phyloP scores from a whole-genome alignment of 495 filamentous ascomycete species.

The Penicillium lividum region DNA sequence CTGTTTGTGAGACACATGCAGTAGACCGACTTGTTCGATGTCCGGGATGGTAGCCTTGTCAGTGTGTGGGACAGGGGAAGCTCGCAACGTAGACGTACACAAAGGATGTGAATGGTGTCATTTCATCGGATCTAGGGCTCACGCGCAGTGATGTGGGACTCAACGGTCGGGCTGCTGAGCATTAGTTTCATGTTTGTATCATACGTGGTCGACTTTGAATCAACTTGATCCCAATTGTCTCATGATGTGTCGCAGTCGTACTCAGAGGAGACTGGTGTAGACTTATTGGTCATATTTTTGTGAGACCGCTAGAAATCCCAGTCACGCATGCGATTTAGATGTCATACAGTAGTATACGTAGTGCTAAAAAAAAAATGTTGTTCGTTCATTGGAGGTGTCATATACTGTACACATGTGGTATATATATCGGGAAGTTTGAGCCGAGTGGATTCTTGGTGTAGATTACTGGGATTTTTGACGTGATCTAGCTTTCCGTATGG shows the following conservation, averaged over 20 bases:
- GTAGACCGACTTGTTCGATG: background rate
- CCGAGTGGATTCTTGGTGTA: constrained; percentile 4
- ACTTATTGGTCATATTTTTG: constrained; percentile 5
- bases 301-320: background rate
- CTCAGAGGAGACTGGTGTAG: background rate
- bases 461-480: background rate
- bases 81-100: background rate
- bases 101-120: background rate
- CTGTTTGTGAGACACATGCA: background rate
- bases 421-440: constrained; percentile 5
- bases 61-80: background rate
- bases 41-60: constrained; percentile 2
- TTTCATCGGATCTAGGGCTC: constrained; percentile 3
- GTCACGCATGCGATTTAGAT: constrained; percentile 1
- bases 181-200: constrained; percentile 5
- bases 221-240: background rate
- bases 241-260: background rate
- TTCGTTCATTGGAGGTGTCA: background rate
- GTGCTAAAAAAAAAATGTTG: constrained; percentile 4
- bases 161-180: background rate
- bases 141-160: background rate
- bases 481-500: background rate
- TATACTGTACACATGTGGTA: background rate
- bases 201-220: constrained; percentile 6
- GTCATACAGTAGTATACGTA: background rate